Evolutionary conservation across 2,329 filamentous ascomycete species (phyloP), one percentile per base, ranked within the genome.

Genomic region (Colletotrichum tamarilloi): DNA sequence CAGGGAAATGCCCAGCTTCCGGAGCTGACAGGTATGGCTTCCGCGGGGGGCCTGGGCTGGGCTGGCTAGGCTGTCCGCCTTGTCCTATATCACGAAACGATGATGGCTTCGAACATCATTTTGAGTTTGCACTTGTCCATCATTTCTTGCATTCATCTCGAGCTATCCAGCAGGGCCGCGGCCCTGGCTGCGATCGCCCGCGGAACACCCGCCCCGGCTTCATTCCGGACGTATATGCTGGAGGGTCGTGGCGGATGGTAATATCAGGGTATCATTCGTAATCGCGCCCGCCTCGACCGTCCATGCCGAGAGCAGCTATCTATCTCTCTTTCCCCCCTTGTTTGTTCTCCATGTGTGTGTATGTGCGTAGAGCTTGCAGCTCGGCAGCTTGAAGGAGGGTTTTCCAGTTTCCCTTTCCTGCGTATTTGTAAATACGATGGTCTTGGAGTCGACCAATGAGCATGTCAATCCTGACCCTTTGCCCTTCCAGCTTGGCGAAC

Each of bases 191-290:
- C 46, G 38, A 63, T 66, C 58, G 30, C 12, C 42, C 11, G 26
- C 49, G 26, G 56, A 62, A 60, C 67, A 52, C 53, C 70, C 46
- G 55, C 32, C 22, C 60, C 62, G 67, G 70, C 60, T 70, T 60
- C 24, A 38, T 70, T 62, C 49, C 60, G 55, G 60, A 46, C 32
- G 46, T 55, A 65, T 11, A 49, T 65, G 12, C 60, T 32, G 38
- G 28, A 35, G 38, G 28, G 8, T 30, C 53, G 22, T 59, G 19
- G 49, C 59, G 35, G 35, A 28, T 38, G 32, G 66, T 70, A 74
- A 68, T 74, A n/a, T 72, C 30, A 58, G 72, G 72, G 72, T 74
- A 72, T 72, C 68, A 68, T 74, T 74, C 59, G 55, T 69, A 14
- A 60, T 49, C 56, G 67, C 60, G 49, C 62, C 42, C 60, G 49